Base-by-base conservation (phyloP, 257 asterid species). In the Nicotiana sylvestris region DNA sequence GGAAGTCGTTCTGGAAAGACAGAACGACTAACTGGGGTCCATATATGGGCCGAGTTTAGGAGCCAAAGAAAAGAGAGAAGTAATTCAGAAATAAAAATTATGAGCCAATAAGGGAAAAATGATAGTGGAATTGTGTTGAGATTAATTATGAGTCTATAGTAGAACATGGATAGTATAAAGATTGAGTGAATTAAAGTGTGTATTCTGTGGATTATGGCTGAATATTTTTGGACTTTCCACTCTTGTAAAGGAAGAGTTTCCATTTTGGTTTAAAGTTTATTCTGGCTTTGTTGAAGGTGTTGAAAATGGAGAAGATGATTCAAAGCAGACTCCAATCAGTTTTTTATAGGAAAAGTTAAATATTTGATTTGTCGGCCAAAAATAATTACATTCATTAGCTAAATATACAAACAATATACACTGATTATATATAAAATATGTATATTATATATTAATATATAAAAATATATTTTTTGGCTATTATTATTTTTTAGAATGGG, bases 1-100 rank as follows among this genome's bases (percentile, higher is more conserved):
- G 92, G 90, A 25, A 90, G 32, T 5, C 88, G 82, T 27, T 89
- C 92, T 9, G 88, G 87, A 37, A 72, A 86, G 1, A 70, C 89
- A 1, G 33, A 43, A 4, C 90, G 89, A 1, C 56, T 9, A 1
- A 88, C 88, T 0, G 91, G 92, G 3, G 56, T 21, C 86, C 91
- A 89, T 49, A 76, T 46, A 43, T 58, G 70, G 4, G 88, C 89
- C n/a, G 80, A 86, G 82, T 83, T 76, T 29, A 91, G 82, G 56
- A 88, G 7, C 91, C 91, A 88, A 0, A 85, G 37, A 35, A 84
- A 84, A 0, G 90, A 72, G 80, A 87, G 88, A 3, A 89, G 5
- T 3, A 85, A 8, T 72, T 90, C 93, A 3, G 90, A 86, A 80
- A 78, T 0, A 4, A 55, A 56, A 15, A 90, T 56, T 30, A 87